Evolutionary conservation across 495 filamentous ascomycete species (phyloP).

Genomic region (Podospora conica): DNA sequence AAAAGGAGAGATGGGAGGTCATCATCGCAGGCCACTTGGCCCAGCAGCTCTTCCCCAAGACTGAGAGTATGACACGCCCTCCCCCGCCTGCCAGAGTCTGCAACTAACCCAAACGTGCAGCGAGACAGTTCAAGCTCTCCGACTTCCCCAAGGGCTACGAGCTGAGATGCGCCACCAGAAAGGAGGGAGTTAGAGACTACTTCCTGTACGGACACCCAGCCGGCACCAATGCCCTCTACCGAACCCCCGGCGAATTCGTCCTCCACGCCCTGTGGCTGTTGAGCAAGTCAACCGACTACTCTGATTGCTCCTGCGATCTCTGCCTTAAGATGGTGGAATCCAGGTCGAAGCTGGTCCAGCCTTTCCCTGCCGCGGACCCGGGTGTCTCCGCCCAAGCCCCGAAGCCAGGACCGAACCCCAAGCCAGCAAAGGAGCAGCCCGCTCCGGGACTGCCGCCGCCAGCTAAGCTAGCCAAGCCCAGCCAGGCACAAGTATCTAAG

Average conservation of each 20-base stretch:
- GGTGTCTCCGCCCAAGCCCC: background rate
- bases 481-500: background rate
- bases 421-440: background rate
- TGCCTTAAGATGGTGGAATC: constrained; percentile 23
- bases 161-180: constrained; percentile 23
- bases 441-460: background rate
- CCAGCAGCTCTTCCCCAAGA: constrained; percentile 21
- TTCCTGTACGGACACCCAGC: constrained; percentile 40
- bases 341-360: constrained; percentile 4
- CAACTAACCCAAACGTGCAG: constrained; percentile 14
- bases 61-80: constrained; percentile 11
- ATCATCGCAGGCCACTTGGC: constrained; percentile 28
- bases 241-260: constrained; percentile 38
- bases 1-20: constrained; percentile 30
- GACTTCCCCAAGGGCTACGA: constrained; percentile 29
- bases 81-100: background rate
- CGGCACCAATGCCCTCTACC: constrained; percentile 28
- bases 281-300: constrained; percentile 25
- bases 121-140: constrained; percentile 27
- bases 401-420: background rate
- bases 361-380: background rate
- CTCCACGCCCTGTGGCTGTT: constrained; percentile 37
- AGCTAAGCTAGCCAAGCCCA: no score
- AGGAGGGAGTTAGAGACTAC: constrained; percentile 30
- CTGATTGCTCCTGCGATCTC: constrained; percentile 32